Percentiles rank a stretch among this genome's conserved stretches.
These are phyloP conservation scores for Ustilago trichophora DNA, from an alignment of 1,284 basidiomycete genomes.

Conservation along the genomic window DNA sequence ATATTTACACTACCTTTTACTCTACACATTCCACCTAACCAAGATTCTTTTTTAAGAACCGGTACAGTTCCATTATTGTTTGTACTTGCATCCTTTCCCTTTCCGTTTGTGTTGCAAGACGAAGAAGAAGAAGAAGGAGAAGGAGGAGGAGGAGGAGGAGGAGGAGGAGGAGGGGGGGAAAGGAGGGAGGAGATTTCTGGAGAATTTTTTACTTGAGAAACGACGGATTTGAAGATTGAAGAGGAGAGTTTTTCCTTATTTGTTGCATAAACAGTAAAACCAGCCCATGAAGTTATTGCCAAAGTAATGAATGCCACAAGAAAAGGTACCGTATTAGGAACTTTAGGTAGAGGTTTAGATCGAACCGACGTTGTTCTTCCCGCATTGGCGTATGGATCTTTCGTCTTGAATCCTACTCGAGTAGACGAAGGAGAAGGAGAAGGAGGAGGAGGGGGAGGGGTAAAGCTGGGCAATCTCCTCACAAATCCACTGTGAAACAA, in stretches of 20 bases:
- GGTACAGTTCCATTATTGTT: too few species aligned
- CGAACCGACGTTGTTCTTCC: background rate
- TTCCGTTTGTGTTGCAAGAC: too few species aligned
- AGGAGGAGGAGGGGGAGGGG: too few species aligned
- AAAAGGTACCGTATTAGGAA: slow-evolving; percentile 19
- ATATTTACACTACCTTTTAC: slow-evolving; percentile 55
- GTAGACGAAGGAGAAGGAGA: too few species aligned
- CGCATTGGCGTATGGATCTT: too few species aligned
- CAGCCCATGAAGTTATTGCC: slow-evolving; percentile 40
- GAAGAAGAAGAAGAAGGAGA: too few species aligned
- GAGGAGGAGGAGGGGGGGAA: background rate
- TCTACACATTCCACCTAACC: slow-evolving; percentile 32
- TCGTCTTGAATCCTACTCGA: too few species aligned
- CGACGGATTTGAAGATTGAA: slow-evolving; percentile 52
- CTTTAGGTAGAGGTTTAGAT: slow-evolving; percentile 2
- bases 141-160: too few species aligned
- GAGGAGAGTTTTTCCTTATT: slow-evolving; percentile 56
- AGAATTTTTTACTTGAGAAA: slow-evolving; percentile 39
- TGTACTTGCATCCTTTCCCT: too few species aligned
- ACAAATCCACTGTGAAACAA: too few species aligned
- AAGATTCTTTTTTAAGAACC: slow-evolving; percentile 15
- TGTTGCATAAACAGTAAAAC: slow-evolving; percentile 50
- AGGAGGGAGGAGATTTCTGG: slow-evolving; percentile 16
- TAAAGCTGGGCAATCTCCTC: too few species aligned
- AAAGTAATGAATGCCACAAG: background rate